A percentile compares a stretch with the other conserved stretches of the same genome.
phyloP scores from a whole-genome alignment of 2,329 filamentous ascomycete species.

The Malbranchea cinnamomea region DNA sequence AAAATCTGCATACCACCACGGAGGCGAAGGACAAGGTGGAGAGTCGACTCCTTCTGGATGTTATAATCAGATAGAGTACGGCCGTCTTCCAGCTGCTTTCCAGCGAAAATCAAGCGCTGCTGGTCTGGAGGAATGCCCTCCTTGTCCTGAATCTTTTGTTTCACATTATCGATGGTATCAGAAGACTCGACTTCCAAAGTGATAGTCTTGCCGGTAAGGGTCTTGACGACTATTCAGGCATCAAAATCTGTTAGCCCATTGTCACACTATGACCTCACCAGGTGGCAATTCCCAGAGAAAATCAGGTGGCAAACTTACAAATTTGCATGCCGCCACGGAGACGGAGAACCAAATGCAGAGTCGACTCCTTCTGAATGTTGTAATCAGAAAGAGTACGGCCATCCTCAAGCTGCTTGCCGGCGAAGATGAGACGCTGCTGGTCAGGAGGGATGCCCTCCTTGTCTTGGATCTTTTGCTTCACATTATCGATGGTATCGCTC shows the following conservation, averaged over 20 bases:
- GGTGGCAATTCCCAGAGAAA: no score
- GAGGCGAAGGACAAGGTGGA: slow-evolving; percentile 73
- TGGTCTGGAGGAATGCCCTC: slow-evolving; percentile 93
- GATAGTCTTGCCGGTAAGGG: slow-evolving; percentile 48
- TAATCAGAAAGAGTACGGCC: slow-evolving; percentile 41
- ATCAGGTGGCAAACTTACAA: slow-evolving; percentile 31
- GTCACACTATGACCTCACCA: no score
- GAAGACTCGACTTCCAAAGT: slow-evolving; percentile 53
- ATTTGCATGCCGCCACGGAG: slow-evolving; percentile 52
- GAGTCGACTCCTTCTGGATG: slow-evolving; percentile 83
- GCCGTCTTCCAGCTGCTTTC: slow-evolving; percentile 91
- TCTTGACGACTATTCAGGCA: slow-evolving; percentile 46
- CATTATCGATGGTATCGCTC: slow-evolving; percentile 36
- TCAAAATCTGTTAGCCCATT: no score
- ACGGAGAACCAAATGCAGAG: slow-evolving; percentile 60
- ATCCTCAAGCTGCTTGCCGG: slow-evolving; percentile 44
- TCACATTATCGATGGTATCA: slow-evolving; percentile 92
- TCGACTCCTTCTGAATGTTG: slow-evolving; percentile 48
- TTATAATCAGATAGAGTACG: slow-evolving; percentile 86
- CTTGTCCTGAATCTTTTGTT: slow-evolving; percentile 96
- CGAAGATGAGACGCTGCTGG: slow-evolving; percentile 44
- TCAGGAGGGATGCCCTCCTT: slow-evolving; percentile 46
- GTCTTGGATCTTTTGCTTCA: slow-evolving; percentile 45
- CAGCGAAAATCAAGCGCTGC: slow-evolving; percentile 89
- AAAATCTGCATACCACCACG: slow-evolving; percentile 60